Evolutionary conservation across 192 early-diverging fungal species (phyloP).

Genomic region (Coemansia sp.): DNA sequence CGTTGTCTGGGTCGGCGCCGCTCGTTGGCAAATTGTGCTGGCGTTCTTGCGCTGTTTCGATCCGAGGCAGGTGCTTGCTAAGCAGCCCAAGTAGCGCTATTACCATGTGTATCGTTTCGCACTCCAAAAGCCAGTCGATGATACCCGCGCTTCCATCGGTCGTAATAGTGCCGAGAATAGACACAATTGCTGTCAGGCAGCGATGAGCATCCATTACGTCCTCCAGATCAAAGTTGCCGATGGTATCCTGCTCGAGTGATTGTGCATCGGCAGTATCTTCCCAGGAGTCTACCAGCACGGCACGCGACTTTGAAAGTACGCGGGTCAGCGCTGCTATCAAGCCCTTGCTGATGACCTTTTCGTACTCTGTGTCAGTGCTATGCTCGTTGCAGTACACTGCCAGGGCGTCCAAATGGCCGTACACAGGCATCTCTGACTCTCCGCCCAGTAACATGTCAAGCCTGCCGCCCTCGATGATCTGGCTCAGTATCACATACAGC

Average conservation of each 20-base stretch:
- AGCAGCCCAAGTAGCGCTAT: slow-evolving; percentile 36
- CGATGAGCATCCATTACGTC: slow-evolving; percentile 23
- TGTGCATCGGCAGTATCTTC: not conserved
- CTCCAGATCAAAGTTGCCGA: slow-evolving; percentile 10
- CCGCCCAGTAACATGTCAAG: slow-evolving; percentile 15
- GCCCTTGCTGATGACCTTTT: not conserved
- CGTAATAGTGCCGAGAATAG: slow-evolving; percentile 27
- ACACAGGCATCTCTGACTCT: slow-evolving; percentile 2
- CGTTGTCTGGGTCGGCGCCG: not conserved
- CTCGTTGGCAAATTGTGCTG: not conserved
- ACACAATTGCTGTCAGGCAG: slow-evolving; percentile 17
- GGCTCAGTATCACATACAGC: slow-evolving; percentile 28
- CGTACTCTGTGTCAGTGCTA: not conserved
- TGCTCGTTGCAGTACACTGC: slow-evolving; percentile 46
- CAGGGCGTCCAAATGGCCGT: slow-evolving; percentile 33
- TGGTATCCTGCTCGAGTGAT: not conserved
- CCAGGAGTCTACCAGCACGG: slow-evolving; percentile 20
- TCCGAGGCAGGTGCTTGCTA: slow-evolving; percentile 35
- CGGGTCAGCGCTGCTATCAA: slow-evolving; percentile 1
- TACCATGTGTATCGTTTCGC: slow-evolving; percentile 10
- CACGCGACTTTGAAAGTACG: slow-evolving; percentile 1
- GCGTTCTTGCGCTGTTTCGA: slow-evolving; percentile 14
- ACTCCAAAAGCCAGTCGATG: slow-evolving; percentile 9
- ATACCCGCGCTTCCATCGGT: slow-evolving; percentile 10
- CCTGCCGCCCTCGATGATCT: slow-evolving; percentile 17